Evolutionary conservation across 306 rosid genomes (phyloP).

Genomic region (Vachellia collinsii): DNA sequence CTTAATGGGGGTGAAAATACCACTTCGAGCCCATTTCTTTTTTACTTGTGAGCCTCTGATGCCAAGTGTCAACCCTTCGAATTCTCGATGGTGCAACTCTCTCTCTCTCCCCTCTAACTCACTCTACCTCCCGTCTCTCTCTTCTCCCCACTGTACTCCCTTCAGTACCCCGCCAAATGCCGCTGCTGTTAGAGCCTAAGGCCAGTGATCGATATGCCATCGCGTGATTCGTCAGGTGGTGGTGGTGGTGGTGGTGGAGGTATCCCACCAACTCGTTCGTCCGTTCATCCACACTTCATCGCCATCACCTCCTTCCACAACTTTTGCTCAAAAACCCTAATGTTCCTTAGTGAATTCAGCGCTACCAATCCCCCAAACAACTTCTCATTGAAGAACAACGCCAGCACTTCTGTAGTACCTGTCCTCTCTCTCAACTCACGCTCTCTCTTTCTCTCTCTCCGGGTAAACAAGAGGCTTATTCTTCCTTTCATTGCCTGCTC

Average conservation of each 20-base stretch:
- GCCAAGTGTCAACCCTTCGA: no score
- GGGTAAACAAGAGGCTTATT: conserved; percentile 81
- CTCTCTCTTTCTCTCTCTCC: conserved; percentile 66
- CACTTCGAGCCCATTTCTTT: no score
- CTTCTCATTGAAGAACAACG: conserved; percentile 92
- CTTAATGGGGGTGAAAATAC: no score
- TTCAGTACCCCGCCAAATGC: no score
- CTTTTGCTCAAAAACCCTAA: conserved; percentile 73
- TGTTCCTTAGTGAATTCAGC: conserved; percentile 77
- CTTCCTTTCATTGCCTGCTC: conserved; percentile 56
- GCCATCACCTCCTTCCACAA: conserved; percentile 60
- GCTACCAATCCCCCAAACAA: conserved; percentile 82
- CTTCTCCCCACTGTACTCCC: no score
- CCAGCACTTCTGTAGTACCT: conserved; percentile 67
- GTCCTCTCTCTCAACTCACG: conserved; percentile 68
- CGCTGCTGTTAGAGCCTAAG: no score
- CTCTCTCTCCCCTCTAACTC: no score
- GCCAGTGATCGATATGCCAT: no score
- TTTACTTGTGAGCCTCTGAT: no score
- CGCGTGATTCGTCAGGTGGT: no score
- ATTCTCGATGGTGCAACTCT: no score
- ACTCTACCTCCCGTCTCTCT: no score
- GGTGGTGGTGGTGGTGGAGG: neutral
- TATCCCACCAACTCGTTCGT: conserved; percentile 58
- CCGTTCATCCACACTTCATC: conserved; percentile 46